Evolutionary conservation across 2,329 filamentous ascomycete species (phyloP), one percentile per base, ranked within the genome.

Genomic region (Epicoccum nigrum): DNA sequence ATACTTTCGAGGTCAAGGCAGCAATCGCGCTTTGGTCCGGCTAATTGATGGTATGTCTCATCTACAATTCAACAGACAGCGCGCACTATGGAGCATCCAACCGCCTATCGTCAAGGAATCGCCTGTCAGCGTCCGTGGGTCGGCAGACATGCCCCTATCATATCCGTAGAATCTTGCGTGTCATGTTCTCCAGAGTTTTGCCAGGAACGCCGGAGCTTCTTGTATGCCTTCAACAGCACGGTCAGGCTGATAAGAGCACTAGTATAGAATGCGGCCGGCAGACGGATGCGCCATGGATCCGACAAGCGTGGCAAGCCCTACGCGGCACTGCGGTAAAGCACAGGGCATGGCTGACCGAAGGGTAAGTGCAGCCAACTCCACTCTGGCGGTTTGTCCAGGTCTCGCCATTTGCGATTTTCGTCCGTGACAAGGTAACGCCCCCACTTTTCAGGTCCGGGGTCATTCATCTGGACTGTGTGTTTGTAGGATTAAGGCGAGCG

Each of bases 241-340:
- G 45, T 37, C 42, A 25, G 45, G 45, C 45, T 49, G 45, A 43
- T 15, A 16, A 33, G 7, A 20, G 25, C n/a, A 35, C 30, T 15
- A 33, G 33, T 8, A 16, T n/a, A 4, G 17, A 30, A 23, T 28
- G n/a, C 15, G 12, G 11, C 27, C 39, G 46, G 46, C 20, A 19
- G 40, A 38, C 43, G 43, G 33, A 45, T 21, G 43, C 23, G 43
- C 43, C 15, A 31, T 31, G 16, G 43, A 45, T 38, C 46, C 46
- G 39, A 15, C 25, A 33, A 33, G 15, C 31, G 21, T 16, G 31
- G 28, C 16, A 23, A 39, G 19, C 13, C 28, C 9, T 28, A 46
- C 44, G 44, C 35, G 37, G 33, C n/a, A n/a, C n/a, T 9, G 23
- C 23, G 23, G 23, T 7, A 40, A 20, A 25, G 37, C 45, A 21